Evolutionary conservation across 2,329 filamentous ascomycete species (phyloP), one percentile per base, ranked within the genome.

Genomic region (Dactylellina cionopaga): DNA sequence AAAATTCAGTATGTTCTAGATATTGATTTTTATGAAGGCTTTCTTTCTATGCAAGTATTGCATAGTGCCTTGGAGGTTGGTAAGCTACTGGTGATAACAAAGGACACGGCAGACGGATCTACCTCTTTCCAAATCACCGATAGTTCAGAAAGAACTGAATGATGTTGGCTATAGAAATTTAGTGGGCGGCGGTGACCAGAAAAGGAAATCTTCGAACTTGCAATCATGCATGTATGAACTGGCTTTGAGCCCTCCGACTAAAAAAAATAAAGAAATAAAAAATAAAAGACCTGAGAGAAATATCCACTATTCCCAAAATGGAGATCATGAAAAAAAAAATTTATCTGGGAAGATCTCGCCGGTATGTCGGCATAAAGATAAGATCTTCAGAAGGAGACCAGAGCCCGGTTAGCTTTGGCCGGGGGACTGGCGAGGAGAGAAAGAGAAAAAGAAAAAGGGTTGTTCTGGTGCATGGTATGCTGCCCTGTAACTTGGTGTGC

Each of bases 181-280:
- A n/a, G n/a, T n/a, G n/a, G n/a, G n/a, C n/a, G 58, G 66, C 66
- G 66, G 66, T 71, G 66, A 71, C 66, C 66, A 71, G 37, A 71
- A 63, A 43, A 35, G 66, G 66, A 49, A 71, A 58, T 52, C 22
- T n/a, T 41, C 3, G 39, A 37, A 19, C 24, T 52, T 5, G 43
- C 66, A 33, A 52, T 22, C 33, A 39, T 66, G 66, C 66, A 71
- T 22, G 46, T 37, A 41, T 70, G 49, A 59, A 49, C 19, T 63
- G 58, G 43, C 44, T 52, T 52, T 39, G n/a, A 29, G 11, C 41
- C 39, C 29, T 52, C 33, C 54, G 54, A 33, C 24, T 1, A 33
- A 56, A 58, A 58, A 44, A 13, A n/a, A n/a, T n/a, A n/a, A n/a
- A n/a, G n/a, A n/a, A n/a, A n/a, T n/a, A n/a, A n/a, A n/a, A n/a